Percentiles rank a stretch among this genome's conserved stretches.
Conservation (phyloP, 768 basidiomycete species). For the Hemileccinum impolitum region DNA sequence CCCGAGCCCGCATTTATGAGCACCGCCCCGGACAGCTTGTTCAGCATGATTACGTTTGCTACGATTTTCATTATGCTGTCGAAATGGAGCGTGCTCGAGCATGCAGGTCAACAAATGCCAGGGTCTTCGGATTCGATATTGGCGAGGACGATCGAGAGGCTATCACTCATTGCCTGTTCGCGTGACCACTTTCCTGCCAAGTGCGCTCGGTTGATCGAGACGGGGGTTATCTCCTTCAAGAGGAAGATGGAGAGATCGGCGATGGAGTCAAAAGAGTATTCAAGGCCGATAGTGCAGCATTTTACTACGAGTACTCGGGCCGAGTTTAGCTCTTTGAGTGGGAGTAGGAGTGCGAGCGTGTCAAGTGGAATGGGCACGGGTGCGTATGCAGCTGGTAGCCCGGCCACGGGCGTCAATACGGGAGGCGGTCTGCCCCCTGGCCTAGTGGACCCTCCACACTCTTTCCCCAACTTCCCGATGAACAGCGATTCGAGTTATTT, state of each 20-base stretch:
- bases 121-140: slow-evolving; percentile 39
- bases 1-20: slow-evolving; percentile 35
- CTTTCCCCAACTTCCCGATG: slow-evolving; percentile 22
- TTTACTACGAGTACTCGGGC: slow-evolving; percentile 16
- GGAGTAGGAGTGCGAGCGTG: slow-evolving; percentile 13
- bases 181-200: slow-evolving; percentile 40
- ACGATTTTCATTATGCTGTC: slow-evolving; percentile 41
- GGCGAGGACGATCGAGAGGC: slow-evolving; percentile 32
- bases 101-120: slow-evolving; percentile 31
- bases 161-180: slow-evolving; percentile 34
- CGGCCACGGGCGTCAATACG: background rate
- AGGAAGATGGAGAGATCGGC: slow-evolving; percentile 26
- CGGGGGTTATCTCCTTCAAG: slow-evolving; percentile 30
- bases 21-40: slow-evolving; percentile 41
- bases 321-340: slow-evolving; percentile 14
- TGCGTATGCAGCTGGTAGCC: slow-evolving; percentile 9
- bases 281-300: slow-evolving; percentile 18
- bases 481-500: slow-evolving; percentile 29
- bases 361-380: slow-evolving; percentile 18
- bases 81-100: slow-evolving; percentile 40
- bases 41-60: slow-evolving; percentile 41
- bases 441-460: slow-evolving; percentile 17
- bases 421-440: background rate
- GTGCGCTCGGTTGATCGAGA: slow-evolving; percentile 40
- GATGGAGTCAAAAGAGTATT: slow-evolving; percentile 18